Conservation (phyloP, 2,329 filamentous ascomycete species). For the Apiospora malaysiana region DNA sequence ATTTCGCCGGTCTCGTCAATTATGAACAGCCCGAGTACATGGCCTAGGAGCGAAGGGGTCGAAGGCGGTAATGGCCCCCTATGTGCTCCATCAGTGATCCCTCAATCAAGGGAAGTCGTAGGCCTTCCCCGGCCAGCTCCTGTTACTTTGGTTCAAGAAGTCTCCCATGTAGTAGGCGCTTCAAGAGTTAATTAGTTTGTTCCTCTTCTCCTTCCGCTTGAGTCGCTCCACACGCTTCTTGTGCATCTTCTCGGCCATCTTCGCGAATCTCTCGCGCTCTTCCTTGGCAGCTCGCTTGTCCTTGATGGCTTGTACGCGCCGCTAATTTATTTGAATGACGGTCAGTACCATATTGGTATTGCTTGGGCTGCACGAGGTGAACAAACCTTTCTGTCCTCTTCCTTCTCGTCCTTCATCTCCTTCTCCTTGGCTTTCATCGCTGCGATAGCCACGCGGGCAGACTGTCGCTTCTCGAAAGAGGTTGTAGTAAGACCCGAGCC, state of each 20-base stretch:
- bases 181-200: slow-evolving; percentile 77
- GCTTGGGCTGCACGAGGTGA: neutral
- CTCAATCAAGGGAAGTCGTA: neutral
- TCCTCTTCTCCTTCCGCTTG: slow-evolving; percentile 96
- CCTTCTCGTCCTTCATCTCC: slow-evolving; percentile 95
- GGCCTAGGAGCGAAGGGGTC: neutral
- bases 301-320: slow-evolving; percentile 78
- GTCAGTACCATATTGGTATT: slow-evolving; percentile 6
- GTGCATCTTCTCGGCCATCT: slow-evolving; percentile 98
- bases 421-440: slow-evolving; percentile 93
- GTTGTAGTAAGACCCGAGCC: slow-evolving; percentile 68
- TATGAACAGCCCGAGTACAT: neutral
- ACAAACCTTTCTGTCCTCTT: slow-evolving; percentile 78
- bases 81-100: neutral
- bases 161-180: slow-evolving; percentile 6
- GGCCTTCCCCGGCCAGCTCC: neutral
- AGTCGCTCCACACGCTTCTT: slow-evolving; percentile 90
- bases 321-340: slow-evolving; percentile 53
- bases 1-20: neutral
- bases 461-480: slow-evolving; percentile 77
- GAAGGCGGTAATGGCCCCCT: neutral
- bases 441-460: slow-evolving; percentile 70
- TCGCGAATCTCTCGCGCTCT: slow-evolving; percentile 90
- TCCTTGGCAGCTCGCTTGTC: slow-evolving; percentile 88
- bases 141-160: neutral